Evolutionary conservation across 345 rosid genomes (phyloP), one percentile per base, ranked within the genome.

Genomic region (Salix brachista): DNA sequence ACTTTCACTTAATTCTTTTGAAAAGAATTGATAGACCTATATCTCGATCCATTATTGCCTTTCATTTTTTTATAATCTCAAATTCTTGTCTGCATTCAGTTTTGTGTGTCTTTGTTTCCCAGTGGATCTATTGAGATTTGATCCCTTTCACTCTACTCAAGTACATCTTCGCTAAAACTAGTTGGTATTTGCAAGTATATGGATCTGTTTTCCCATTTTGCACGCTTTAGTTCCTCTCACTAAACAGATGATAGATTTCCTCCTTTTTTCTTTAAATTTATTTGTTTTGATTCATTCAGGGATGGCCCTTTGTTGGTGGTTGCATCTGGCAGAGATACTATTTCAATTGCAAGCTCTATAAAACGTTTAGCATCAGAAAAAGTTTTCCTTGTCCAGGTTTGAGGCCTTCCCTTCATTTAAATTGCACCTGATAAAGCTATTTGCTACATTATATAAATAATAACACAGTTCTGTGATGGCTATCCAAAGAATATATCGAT

Each of bases 321-420:
- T 79, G 99, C 99, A 69, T 91, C 94, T 67, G 98, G 99, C 64
- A 89, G 98, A 87, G 99, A 96, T 82, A 93, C 99, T 42, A 79
- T 90, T 80, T 92, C 98, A 77, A 75, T 86, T 78, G 91, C 97
- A 77, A 93, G 97, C 87, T 96, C 97, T 67, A 92, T 96, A 83
- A 92, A 88, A 80, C 89, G 90, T 62, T 79, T 91, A 68, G 99
- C 99, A 65, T 88, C 96, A 46, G 91, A 93, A 70, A 90, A 89
- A 41, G 97, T 92, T 74, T 96, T 96, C 68, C 92, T 96, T 71
- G 84, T 96, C 80, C 99, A 96, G 98, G 99, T 96, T 69, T 80
- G 60, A 69, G 18, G 34, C 60, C 77, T 71, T 65, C 30, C 42
- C 50, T 56, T 64, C 48, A 14, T 81, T 21, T 67, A 25, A 52